These are phyloP conservation scores for Eremochloa ophiuroides DNA, from an alignment of 176 grass and related monocot genomes.

Conservation along the genomic window DNA sequence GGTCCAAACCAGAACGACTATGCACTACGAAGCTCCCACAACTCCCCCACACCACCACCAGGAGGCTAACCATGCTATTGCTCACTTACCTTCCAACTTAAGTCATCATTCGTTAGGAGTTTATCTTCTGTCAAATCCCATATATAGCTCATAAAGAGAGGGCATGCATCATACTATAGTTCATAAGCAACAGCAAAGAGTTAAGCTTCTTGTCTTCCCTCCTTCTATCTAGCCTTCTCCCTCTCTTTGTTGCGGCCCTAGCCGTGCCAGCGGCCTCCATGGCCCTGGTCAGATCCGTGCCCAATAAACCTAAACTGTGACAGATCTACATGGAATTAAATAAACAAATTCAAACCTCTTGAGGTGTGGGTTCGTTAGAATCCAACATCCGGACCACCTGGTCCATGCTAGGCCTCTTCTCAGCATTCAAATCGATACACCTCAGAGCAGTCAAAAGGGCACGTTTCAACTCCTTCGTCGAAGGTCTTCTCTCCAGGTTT, in stretches of 20 bases:
- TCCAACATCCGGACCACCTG: conserved; percentile 97
- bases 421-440: conserved; percentile 89
- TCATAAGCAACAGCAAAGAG: not conserved
- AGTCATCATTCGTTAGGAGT: not conserved
- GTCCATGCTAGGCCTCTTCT: conserved; percentile 94
- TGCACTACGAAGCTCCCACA: not conserved
- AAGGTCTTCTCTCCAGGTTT: conserved; percentile 76
- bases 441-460: conserved; percentile 87
- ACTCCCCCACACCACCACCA: not conserved
- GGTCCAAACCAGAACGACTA: not conserved
- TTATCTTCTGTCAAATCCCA: not conserved
- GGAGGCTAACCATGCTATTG: not conserved
- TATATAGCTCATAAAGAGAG: not conserved
- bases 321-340: not conserved
- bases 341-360: conserved; percentile 51
- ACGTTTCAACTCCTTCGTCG: conserved; percentile 80
- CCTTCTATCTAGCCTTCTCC: not conserved
- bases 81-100: not conserved
- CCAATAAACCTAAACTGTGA: not conserved
- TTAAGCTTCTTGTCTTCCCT: not conserved
- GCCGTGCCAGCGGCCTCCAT: not conserved
- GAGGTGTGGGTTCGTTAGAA: conserved; percentile 58
- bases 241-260: not conserved
- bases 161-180: not conserved
- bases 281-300: not conserved